Percentiles rank a stretch among this genome's conserved stretches.
Conservation (phyloP, 2,329 filamentous ascomycete genomes). For the Colletotrichum lini region DNA sequence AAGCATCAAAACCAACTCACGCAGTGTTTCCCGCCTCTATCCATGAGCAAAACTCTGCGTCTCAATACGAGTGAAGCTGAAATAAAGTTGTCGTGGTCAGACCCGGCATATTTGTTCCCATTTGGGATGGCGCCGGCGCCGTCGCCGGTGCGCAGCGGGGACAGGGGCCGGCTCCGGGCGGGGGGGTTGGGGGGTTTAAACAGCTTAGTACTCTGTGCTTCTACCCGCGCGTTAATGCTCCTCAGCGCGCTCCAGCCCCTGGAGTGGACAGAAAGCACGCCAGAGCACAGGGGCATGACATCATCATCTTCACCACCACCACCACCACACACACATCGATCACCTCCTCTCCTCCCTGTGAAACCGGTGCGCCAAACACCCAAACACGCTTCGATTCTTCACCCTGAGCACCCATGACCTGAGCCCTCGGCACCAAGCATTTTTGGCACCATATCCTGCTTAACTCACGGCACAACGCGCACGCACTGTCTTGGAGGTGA, state of each 20-base stretch:
- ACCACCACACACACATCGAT: neutral
- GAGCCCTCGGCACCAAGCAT: neutral
- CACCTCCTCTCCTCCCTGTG: slow-evolving; percentile 2
- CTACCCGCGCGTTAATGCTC: too few species aligned
- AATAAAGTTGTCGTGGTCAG: slow-evolving; percentile 3
- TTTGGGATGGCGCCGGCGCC: neutral
- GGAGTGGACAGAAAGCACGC: slow-evolving; percentile 25
- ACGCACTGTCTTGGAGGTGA: neutral
- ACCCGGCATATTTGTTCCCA: neutral
- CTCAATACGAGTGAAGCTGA: neutral
- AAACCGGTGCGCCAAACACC: neutral
- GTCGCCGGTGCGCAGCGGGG: slow-evolving; percentile 18
- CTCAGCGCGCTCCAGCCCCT: too few species aligned
- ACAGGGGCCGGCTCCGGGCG: slow-evolving; percentile 23
- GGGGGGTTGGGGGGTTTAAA: neutral
- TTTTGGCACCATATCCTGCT: neutral
- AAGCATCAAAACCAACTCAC: too few species aligned
- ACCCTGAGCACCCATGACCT: neutral
- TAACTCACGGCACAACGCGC: neutral
- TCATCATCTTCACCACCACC: slow-evolving; percentile 16
- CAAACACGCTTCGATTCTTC: neutral
- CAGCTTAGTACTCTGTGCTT: too few species aligned
- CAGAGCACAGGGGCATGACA: slow-evolving; percentile 39
- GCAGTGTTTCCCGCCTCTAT: too few species aligned
- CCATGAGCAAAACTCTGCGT: too few species aligned